Conservation (phyloP, 768 basidiomycete genomes). For the Pulveroboletus frians region DNA sequence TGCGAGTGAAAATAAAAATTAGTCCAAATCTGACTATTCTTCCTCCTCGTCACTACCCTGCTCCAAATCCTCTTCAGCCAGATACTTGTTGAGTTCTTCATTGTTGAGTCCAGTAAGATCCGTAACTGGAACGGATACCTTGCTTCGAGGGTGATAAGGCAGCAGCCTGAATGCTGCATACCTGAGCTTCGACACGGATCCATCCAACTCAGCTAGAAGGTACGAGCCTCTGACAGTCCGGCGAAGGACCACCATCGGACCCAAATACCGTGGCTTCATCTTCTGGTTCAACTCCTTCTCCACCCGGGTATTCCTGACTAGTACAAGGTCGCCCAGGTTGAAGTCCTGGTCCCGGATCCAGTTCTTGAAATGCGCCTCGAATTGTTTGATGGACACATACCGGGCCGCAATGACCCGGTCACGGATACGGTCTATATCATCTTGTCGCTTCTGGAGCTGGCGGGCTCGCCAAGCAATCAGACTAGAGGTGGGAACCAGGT, state of each 20-base stretch:
- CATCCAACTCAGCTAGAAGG: not conserved
- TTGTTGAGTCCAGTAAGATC: no score
- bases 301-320: not conserved
- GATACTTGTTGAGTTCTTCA: no score
- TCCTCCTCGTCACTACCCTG: no score
- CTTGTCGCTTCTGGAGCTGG: not conserved
- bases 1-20: no score
- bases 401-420: accelerated
- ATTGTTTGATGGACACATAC: accelerated
- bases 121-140: no score
- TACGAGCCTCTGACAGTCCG: not conserved
- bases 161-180: not conserved
- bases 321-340: accelerated
- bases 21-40: no score
- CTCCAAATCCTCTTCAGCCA: no score
- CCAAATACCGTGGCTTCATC: not conserved
- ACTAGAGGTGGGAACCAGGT: accelerated
- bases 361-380: not conserved
- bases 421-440: accelerated
- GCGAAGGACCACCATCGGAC: not conserved
- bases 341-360: accelerated
- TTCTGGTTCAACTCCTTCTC: not conserved
- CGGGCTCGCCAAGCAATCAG: not conserved
- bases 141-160: not conserved
- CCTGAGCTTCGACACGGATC: accelerated